These are phyloP conservation scores for Wallemia mellicola DNA, from an alignment of 1,284 basidiomycete genomes.

Conservation along the genomic window DNA sequence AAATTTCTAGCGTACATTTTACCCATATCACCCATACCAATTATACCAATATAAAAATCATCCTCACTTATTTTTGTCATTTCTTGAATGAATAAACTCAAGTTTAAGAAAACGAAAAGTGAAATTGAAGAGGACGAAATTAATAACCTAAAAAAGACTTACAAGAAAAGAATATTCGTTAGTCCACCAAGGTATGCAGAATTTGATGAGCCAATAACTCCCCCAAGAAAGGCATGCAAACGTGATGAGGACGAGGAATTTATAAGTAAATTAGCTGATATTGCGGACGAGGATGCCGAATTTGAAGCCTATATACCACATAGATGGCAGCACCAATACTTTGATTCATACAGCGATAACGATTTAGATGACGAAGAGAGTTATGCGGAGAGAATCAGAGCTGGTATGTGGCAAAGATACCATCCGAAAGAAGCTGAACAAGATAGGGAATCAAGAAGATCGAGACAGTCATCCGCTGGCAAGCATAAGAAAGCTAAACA, in stretches of 20 bases:
- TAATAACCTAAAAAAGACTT: too few species aligned
- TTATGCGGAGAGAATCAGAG: neutral
- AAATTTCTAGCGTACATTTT: slow-evolving; percentile 61
- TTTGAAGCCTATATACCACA: neutral
- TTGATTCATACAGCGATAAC: neutral
- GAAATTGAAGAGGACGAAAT: neutral
- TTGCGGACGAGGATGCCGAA: neutral
- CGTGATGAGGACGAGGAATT: neutral
- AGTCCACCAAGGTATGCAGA: neutral
- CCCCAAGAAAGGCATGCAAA: neutral
- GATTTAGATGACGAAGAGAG: neutral
- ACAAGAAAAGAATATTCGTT: neutral
- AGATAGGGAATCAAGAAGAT: neutral
- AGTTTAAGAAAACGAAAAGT: neutral
- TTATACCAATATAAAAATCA: neutral
- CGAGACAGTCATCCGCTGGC: too few species aligned
- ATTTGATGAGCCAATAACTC: neutral
- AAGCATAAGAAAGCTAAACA: neutral
- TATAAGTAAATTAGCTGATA: neutral
- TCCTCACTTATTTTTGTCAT: neutral
- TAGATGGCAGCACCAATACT: neutral
- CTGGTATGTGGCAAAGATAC: neutral
- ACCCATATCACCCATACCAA: slow-evolving; percentile 38
- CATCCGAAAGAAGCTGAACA: neutral
- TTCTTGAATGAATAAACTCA: too few species aligned